Percentiles rank a stretch among this genome's conserved stretches.
These are phyloP conservation scores for Triticum aestivum DNA, from an alignment of 176 grass and related monocot species.

Conservation along the genomic window DNA sequence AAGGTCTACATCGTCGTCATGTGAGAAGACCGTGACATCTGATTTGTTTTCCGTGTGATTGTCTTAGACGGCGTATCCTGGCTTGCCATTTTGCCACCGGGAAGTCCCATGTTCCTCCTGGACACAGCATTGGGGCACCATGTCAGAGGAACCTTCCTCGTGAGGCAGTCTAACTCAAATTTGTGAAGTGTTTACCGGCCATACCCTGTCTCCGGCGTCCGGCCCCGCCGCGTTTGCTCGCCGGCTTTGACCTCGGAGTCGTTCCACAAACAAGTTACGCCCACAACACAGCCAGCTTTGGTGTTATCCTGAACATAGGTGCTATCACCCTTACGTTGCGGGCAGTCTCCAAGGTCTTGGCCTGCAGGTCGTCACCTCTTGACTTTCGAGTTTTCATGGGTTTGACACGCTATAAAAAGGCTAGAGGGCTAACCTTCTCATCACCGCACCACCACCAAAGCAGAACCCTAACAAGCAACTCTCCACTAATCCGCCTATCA, in stretches of 20 bases:
- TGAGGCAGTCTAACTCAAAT: no score
- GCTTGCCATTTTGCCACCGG: background rate
- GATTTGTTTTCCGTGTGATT: background rate
- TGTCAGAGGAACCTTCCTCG: background rate
- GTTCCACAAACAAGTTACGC: background rate
- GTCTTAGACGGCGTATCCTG: background rate
- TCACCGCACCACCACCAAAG: background rate
- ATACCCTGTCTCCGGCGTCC: background rate
- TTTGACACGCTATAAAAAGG: background rate
- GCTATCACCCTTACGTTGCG: no score
- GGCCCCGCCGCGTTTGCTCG: background rate
- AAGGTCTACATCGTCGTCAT: background rate
- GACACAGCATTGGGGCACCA: background rate
- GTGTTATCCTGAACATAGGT: no score
- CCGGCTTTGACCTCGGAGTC: background rate
- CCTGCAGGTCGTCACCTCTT: background rate
- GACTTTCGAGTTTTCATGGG: background rate
- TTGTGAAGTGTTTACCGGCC: background rate
- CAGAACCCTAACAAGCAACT: background rate
- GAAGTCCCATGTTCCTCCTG: background rate
- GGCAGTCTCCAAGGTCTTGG: background rate
- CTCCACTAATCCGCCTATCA: no score
- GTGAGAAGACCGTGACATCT: background rate
- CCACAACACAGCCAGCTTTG: no score
- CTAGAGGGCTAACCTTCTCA: background rate